These are phyloP conservation scores for Scheffersomyces lignicola DNA, from an alignment of 1,139 yeast species.

Conservation along the genomic window DNA sequence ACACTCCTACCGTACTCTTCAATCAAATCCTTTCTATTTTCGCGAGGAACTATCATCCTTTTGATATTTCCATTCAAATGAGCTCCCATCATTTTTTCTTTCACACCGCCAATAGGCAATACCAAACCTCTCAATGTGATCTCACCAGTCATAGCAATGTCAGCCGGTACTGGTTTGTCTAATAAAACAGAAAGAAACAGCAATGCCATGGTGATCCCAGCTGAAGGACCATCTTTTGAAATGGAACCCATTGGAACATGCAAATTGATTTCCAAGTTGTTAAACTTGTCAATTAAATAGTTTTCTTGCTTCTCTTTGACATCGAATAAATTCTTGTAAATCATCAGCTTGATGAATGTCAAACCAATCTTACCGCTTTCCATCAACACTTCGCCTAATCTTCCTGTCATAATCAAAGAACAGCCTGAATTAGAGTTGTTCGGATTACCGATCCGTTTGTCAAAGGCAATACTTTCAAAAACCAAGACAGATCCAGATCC, in stretches of 20 bases:
- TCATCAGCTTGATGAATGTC: constrained; percentile 67
- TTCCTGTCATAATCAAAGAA: constrained; percentile 72
- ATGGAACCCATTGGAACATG: constrained; percentile 92
- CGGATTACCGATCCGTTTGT: constrained; percentile 41
- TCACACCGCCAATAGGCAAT: constrained; percentile 86
- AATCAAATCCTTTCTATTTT: constrained; percentile 69
- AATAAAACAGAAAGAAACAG: constrained; percentile 73
- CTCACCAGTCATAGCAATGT: constrained; percentile 93
- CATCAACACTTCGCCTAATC: constrained; percentile 77
- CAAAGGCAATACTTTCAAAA: constrained; percentile 74
- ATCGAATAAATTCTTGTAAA: constrained; percentile 35
- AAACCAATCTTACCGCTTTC: constrained; percentile 83
- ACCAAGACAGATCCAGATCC: constrained; percentile 85
- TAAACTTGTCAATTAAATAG: constrained; percentile 42
- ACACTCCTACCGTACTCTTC: constrained; percentile 49
- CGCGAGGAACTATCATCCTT: constrained; percentile 66
- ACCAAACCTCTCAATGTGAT: constrained; percentile 84
- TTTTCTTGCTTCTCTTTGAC: constrained; percentile 22
- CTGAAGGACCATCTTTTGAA: constrained; percentile 91
- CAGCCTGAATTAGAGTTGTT: constrained; percentile 21
- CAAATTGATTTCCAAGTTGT: constrained; percentile 65
- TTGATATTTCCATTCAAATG: constrained; percentile 59
- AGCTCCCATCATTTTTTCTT: constrained; percentile 84
- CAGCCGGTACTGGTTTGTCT: constrained; percentile 63
- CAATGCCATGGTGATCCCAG: constrained; percentile 88